Base-by-base conservation (phyloP, 148 eudicot species). In the Silene latifolia region DNA sequence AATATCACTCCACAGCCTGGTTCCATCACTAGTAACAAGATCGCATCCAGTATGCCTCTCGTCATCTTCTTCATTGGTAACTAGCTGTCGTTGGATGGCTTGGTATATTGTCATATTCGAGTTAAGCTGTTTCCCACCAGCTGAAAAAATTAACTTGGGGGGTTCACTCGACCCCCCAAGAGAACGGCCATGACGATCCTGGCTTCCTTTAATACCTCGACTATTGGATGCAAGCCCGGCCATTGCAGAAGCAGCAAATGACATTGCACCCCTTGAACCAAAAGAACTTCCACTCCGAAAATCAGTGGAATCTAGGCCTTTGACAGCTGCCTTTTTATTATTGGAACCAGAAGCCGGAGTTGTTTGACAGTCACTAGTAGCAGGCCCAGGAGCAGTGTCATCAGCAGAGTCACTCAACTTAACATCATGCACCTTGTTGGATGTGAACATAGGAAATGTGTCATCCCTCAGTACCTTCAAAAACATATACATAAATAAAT, bases 231-330 rank as follows among this genome's bases (percentile, higher is more conserved):
- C 87, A 78, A 96, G 90, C 60, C 99, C 99, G 77, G 94, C 98
- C 98, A 96, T 96, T 53, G 99, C 97, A 77, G 99, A 94, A 69
- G 99, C 99, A 65, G 99, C 98, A 87, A 92, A 96, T 42, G 99
- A 92, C 99, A 96, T 89, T 72, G 98, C 90, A 82, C 97, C 97
- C 83, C 98, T 87, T 63, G 99, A 92, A 76, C 93, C 96, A 76
- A 82, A 87, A 72, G 90, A 83, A 56, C 83, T 79, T 20, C 88
- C 97, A 76, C 86, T 85, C 63, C 88, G 84, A n/a, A 88, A 82
- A 65, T 90, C 96, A 0, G 83, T 78, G 29, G 92, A 83, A 67
- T 89, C 93, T 14, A 89, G 78, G 23, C 84, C 93, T 73, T 84
- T 85, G 24, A 58, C 86, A 69, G 84, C 71, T 67, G 90, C 81